Evolutionary conservation across 2,329 filamentous ascomycete genomes (phyloP).

Genomic region (Exserohilum rostratum): DNA sequence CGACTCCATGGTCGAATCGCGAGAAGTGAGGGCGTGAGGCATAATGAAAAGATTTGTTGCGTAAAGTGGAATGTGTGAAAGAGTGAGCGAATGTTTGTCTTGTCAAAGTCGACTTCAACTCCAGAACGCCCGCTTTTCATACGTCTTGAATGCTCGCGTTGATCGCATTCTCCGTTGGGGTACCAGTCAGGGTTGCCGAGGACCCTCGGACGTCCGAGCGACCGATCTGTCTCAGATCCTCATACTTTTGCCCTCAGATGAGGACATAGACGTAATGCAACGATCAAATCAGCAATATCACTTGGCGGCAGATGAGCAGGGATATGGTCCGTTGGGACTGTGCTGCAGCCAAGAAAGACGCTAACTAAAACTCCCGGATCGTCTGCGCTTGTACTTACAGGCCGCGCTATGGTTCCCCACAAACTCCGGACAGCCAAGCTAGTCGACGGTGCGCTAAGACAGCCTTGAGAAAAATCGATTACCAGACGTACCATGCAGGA

Average conservation of each 20-base stretch:
- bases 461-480: neutral
- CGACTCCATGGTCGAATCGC: constrained; percentile 54
- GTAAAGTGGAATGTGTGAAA: constrained; percentile 4
- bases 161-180: constrained; percentile 24
- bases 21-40: constrained; percentile 53
- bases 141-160: constrained; percentile 20
- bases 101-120: constrained; percentile 8
- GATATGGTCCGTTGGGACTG: constrained; percentile 12
- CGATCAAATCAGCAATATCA: constrained; percentile 21
- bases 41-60: constrained; percentile 23
- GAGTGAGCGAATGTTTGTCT: constrained; percentile 4
- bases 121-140: constrained; percentile 13
- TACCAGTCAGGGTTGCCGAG: constrained; percentile 29
- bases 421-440: constrained; percentile 32
- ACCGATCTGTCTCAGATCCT: constrained; percentile 15
- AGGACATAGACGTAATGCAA: constrained; percentile 8
- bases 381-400: neutral
- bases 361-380: constrained; percentile 19
- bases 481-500: constrained; percentile 19
- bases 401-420: constrained; percentile 42
- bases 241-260: constrained; percentile 5
- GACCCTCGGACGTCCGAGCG: constrained; percentile 23
- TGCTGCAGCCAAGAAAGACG: constrained; percentile 22
- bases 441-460: constrained; percentile 18
- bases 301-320: constrained; percentile 18